Evolutionary conservation across 2,329 filamentous ascomycete genomes (phyloP), one percentile per base, ranked within the genome.

Genomic region (Epichloe hybrida): DNA sequence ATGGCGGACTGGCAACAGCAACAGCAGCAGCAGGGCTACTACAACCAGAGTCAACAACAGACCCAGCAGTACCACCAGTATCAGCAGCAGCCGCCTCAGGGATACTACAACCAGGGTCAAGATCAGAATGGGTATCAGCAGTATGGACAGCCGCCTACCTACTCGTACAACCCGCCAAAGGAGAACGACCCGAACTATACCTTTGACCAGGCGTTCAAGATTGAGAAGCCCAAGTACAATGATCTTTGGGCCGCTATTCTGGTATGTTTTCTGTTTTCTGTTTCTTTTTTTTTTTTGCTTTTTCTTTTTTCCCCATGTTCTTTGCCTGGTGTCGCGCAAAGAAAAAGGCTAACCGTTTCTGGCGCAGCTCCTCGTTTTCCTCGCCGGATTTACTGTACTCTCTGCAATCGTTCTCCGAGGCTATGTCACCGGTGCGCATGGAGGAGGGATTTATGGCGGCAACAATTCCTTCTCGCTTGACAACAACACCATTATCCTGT

Each of bases 191-290:
- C 76, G 54, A 79, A 79, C 62, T 69, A 71, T 36, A 70, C 69
- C 34, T 96, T 94, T 63, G 81, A 91, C 20, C 78, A 96, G 61
- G 79, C 82, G 1, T 96, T 97, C 73, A 84, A 84, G 67, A 67
- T 96, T 49, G 79, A 87, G 48, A 82, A 73, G 56, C 88, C 88
- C n/a, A 94, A 91, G 66, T 95, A 77, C 69, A 88, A 96, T 61
- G 91, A 97, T 64, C 63, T 86, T 27, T 96, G 90, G 91, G 90
- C 90, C 3, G 89, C 85, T 4, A 70, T 94, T 40, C 70, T 96
- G 62, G 83, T 86, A 65, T 15, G 74, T 65, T 13, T 21, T 35
- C 20, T 23, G 20, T 5, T 42, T 11, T n/a, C n/a, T 9, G 4
- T 31, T 31, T 9, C 1, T 17, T 17, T 2, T 2, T 7, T 2